Conservation (phyloP, 495 filamentous ascomycete genomes). For the Penicillium cinerascens region DNA sequence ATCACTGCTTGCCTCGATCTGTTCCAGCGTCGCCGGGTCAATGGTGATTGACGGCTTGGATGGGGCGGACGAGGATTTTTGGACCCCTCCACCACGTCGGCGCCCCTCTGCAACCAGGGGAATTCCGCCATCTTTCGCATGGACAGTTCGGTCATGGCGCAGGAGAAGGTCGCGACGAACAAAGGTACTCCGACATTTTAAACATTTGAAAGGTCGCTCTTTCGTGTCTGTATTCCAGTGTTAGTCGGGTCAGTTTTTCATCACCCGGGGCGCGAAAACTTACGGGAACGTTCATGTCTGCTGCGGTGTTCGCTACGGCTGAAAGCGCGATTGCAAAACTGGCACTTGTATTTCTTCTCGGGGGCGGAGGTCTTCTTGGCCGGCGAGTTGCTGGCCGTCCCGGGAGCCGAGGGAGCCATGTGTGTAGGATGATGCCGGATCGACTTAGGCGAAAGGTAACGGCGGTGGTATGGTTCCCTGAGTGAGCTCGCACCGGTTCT, state of each 20-base stretch:
- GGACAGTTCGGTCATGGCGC: slow-evolving; percentile 96
- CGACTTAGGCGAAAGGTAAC: slow-evolving; percentile 41
- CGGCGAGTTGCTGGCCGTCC: slow-evolving; percentile 57
- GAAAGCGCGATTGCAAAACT: slow-evolving; percentile 96
- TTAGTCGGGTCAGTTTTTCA: background rate
- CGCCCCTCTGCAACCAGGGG: slow-evolving; percentile 94
- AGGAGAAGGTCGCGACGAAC: slow-evolving; percentile 94
- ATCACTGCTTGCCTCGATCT: slow-evolving; percentile 91
- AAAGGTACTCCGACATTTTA: slow-evolving; percentile 97
- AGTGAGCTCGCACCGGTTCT: slow-evolving; percentile 51
- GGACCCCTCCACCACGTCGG: slow-evolving; percentile 64
- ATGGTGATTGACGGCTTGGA: slow-evolving; percentile 79
- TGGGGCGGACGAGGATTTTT: slow-evolving; percentile 64
- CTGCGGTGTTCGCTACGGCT: slow-evolving; percentile 96
- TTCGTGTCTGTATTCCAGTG: slow-evolving; percentile 72
- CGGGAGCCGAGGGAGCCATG: slow-evolving; percentile 56
- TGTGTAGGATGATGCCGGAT: slow-evolving; percentile 25
- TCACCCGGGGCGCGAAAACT: slow-evolving; percentile 41
- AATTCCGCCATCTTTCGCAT: slow-evolving; percentile 96
- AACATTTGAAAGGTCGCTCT: slow-evolving; percentile 96
- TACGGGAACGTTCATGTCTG: slow-evolving; percentile 96
- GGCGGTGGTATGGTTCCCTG: slow-evolving; percentile 51
- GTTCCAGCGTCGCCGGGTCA: slow-evolving; percentile 86
- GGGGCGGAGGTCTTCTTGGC: slow-evolving; percentile 63
- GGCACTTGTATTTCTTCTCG: slow-evolving; percentile 98